Conservation (phyloP, 2,329 filamentous ascomycete genomes). For the Periconia digitata region DNA sequence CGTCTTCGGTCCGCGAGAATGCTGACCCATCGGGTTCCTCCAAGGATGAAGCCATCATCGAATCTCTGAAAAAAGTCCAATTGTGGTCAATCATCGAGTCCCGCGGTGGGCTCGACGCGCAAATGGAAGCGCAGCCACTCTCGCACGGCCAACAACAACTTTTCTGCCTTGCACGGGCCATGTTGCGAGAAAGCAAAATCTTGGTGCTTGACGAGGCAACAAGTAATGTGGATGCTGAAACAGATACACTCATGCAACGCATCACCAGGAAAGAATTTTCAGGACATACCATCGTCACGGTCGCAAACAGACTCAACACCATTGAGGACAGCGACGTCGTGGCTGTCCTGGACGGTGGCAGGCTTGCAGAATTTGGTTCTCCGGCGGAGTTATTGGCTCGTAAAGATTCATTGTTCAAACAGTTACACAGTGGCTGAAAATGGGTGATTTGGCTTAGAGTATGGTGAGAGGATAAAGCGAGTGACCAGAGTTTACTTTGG, state of each 20-base stretch:
- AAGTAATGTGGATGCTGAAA: conserved; percentile 80
- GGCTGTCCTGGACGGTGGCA: conserved; percentile 83
- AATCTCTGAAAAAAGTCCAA: conserved; percentile 17
- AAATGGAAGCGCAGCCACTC: conserved; percentile 6
- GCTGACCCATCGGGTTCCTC: conserved; percentile 6
- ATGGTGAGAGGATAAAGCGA: conserved; percentile 1
- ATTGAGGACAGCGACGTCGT: conserved; percentile 97
- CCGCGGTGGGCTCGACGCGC: conserved; percentile 10
- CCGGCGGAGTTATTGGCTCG: conserved; percentile 9
- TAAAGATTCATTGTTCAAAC: conserved; percentile 11
- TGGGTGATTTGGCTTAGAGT: conserved; percentile 5
- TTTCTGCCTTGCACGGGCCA: conserved; percentile 60
- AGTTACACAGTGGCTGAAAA: conserved; percentile 5
- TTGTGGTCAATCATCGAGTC: conserved; percentile 40
- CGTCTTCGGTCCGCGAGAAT: conserved; percentile 10
- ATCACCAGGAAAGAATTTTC: conserved; percentile 82
- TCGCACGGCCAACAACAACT: conserved; percentile 53
- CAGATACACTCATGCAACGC: conserved; percentile 88
- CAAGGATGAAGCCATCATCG: conserved; percentile 6
- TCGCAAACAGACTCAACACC: conserved; percentile 88
- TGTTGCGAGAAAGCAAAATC: conserved; percentile 43
- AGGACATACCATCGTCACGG: conserved; percentile 85
- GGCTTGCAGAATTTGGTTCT: conserved; percentile 76
- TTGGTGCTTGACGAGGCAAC: conserved; percentile 22
- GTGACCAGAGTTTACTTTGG: conserved; percentile 2